Evolutionary conservation across 306 rosid genomes (phyloP), one percentile per base, ranked within the genome.

Genomic region (Vicia faba): DNA sequence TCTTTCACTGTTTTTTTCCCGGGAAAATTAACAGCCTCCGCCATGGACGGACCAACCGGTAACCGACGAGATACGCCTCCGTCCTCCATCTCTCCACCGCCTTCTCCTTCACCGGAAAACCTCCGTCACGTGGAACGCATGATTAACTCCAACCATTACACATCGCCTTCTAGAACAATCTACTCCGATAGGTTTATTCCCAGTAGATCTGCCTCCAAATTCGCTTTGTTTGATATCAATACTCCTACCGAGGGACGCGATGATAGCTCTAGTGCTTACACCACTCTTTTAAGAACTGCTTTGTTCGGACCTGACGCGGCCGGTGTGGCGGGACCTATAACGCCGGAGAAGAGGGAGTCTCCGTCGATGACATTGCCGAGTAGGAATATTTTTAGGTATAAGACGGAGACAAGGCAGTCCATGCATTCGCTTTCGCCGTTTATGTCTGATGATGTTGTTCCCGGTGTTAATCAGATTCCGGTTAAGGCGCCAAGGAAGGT

Each of bases 131-230:
- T 95, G 13, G 80, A 86, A 61, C 95, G 97, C 5, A 61, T 90
- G 86, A 84, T 95, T 35, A 90, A 95, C 77, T 72, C 83, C 26
- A 82, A 81, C 58, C 91, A 90, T 85, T 83, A 79, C 54, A 77
- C 58, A 31, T 81, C 97, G 4, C 97, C 97, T 19, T 95, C 97
- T 3, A 78, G 89, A 64, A 75, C 99, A 29, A 95, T 95, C 44
- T 95, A 90, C 85, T 95, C 96, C 41, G 99, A 95, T 49, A 78
- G 99, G 67, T 95, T 95, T 55, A 95, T 95, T 9, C 99, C 99
- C 0, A 84, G 90, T 74, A 85, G 97, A 90, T 86, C 97, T 64
- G 95, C 90, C 23, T 93, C 99, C 20, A 93, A 93, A 60, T 93
- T 93, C 54, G 95, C 87, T 1, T 83, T 93, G 15, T 88, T 93